phyloP scores from a whole-genome alignment of 306 rosid species.

The Betula pendula region DNA sequence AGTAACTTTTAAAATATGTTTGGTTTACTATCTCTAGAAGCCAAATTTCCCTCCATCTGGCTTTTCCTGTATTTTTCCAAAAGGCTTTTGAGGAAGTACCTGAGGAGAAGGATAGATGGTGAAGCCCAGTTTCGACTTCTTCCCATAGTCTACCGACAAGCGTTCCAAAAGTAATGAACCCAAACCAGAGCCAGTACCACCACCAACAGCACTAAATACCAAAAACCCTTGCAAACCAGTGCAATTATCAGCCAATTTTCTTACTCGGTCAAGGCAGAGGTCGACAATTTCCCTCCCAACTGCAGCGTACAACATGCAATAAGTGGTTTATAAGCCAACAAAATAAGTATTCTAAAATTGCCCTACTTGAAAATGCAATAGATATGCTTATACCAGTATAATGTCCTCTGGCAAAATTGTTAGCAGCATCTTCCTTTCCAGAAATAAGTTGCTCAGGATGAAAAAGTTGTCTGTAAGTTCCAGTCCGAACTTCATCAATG shows the following conservation, averaged over 20 bases:
- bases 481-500: constrained; percentile 63
- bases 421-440: constrained; percentile 83
- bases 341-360: constrained; percentile 4
- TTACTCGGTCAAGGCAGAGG: constrained; percentile 57
- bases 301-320: constrained; percentile 35
- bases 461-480: constrained; percentile 64
- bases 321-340: constrained; percentile 22
- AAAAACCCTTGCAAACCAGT: constrained; percentile 79
- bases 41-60: not conserved
- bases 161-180: constrained; percentile 73
- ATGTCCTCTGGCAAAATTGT: constrained; percentile 75
- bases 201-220: constrained; percentile 79
- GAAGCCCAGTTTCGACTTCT: constrained; percentile 75
- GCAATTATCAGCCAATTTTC: constrained; percentile 72
- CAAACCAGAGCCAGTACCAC: constrained; percentile 84
- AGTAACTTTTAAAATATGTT: not conserved
- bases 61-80: not conserved
- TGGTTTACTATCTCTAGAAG: not conserved
- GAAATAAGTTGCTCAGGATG: constrained; percentile 75
- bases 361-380: constrained; percentile 11
- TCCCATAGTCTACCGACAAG: constrained; percentile 67
- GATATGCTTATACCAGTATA: constrained; percentile 51
- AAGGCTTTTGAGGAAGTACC: constrained; percentile 35
- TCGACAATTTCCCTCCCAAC: constrained; percentile 73
- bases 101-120: constrained; percentile 81